A percentile compares a stretch with the other conserved stretches of the same genome.
Conservation (phyloP, 2,329 filamentous ascomycete genomes). For the Thyridium curvatum region DNA sequence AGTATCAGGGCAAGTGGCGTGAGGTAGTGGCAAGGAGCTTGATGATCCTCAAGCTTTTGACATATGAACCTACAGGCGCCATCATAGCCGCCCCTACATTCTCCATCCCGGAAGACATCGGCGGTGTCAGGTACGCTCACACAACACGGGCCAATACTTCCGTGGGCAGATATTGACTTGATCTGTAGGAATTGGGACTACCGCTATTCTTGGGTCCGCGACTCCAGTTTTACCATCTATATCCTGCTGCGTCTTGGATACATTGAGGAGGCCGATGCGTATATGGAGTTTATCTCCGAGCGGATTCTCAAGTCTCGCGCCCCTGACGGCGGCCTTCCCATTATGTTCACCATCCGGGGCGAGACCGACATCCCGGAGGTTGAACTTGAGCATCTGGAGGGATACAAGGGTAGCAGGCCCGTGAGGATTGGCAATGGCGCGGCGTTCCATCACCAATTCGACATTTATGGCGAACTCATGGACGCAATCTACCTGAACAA, state of each 20-base stretch:
- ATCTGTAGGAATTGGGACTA: slow-evolving; percentile 59
- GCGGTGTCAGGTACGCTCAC: slow-evolving; percentile 41
- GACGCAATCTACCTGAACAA: slow-evolving; percentile 74
- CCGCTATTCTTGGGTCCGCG: slow-evolving; percentile 72
- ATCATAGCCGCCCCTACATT: slow-evolving; percentile 74
- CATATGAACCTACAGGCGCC: slow-evolving; percentile 71
- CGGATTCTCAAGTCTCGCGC: slow-evolving; percentile 57
- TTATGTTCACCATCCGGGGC: slow-evolving; percentile 77
- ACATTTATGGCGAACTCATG: slow-evolving; percentile 75
- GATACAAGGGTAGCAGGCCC: slow-evolving; percentile 63
- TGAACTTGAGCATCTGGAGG: slow-evolving; percentile 64
- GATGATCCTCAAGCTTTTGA: slow-evolving; percentile 70
- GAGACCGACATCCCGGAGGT: slow-evolving; percentile 68
- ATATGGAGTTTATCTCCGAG: slow-evolving; percentile 72
- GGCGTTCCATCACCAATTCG: slow-evolving; percentile 69
- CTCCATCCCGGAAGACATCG: slow-evolving; percentile 68
- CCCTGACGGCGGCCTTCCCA: slow-evolving; percentile 58
- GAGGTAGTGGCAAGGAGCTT: slow-evolving; percentile 66
- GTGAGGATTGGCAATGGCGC: slow-evolving; percentile 75
- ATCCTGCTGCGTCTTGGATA: slow-evolving; percentile 72
- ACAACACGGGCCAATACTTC: background rate
- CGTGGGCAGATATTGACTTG: background rate
- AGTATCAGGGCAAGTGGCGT: slow-evolving; percentile 66
- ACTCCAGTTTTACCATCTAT: slow-evolving; percentile 73
- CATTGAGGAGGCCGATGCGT: slow-evolving; percentile 67